phyloP scores from a whole-genome alignment of 805 yeast genomes.

The Schizosaccharomyces osmophilus region DNA sequence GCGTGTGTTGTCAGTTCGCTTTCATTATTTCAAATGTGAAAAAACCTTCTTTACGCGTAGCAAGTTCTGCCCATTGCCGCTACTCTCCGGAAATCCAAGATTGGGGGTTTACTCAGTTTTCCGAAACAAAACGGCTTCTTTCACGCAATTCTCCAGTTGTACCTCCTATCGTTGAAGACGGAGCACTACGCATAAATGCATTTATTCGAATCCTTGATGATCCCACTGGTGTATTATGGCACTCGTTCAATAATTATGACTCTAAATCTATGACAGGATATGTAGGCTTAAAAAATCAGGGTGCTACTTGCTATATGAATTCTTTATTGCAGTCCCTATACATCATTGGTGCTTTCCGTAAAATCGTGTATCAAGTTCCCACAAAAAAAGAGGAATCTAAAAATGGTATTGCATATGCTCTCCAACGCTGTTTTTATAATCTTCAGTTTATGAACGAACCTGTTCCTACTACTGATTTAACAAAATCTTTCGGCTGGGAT shows the following conservation, averaged over 20 bases:
- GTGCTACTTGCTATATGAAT: constrained; percentile 92
- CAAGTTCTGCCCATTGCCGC: constrained; percentile 41
- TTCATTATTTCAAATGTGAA: background rate
- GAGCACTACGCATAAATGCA: constrained; percentile 44
- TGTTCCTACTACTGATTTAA: constrained; percentile 63
- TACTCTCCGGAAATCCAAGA: constrained; percentile 56
- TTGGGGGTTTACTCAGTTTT: constrained; percentile 82
- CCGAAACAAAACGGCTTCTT: constrained; percentile 28
- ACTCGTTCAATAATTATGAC: constrained; percentile 50
- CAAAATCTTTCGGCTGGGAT: constrained; percentile 93
- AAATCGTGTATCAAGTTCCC: constrained; percentile 73
- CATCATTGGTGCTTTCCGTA: constrained; percentile 60
- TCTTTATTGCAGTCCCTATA: constrained; percentile 76
- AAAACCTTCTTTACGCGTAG: background rate
- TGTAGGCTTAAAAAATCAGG: constrained; percentile 86
- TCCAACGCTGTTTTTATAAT: constrained; percentile 69
- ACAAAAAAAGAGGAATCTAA: constrained; percentile 31
- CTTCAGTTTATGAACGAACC: constrained; percentile 51
- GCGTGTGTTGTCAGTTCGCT: background rate
- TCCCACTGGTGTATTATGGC: constrained; percentile 87
- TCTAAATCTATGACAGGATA: constrained; percentile 71
- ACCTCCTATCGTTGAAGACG: constrained; percentile 24
- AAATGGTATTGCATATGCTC: constrained; percentile 51
- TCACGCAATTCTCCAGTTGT: constrained; percentile 16
- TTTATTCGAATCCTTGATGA: constrained; percentile 59